Conservation (phyloP, 2,329 filamentous ascomycete genomes). For the Sclerotinia subarctica region DNA sequence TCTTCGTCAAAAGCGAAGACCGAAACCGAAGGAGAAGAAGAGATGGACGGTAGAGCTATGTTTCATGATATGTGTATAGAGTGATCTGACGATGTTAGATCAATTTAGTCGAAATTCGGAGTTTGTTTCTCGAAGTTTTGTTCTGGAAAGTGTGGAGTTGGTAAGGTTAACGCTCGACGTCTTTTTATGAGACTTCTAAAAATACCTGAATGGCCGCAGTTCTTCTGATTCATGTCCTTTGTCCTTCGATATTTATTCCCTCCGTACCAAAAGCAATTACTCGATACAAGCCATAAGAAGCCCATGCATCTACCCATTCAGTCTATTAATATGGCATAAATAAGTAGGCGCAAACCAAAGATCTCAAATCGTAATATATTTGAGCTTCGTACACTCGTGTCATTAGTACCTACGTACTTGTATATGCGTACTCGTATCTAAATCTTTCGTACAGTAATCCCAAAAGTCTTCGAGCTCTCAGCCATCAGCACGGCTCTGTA, state of each 20-base stretch:
- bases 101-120: background rate
- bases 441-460: background rate
- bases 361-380: background rate
- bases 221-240: background rate
- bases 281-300: background rate
- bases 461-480: background rate
- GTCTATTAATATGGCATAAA: background rate
- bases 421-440: background rate
- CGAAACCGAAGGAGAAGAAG: constrained; percentile 9
- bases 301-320: background rate
- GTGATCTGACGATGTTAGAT: background rate
- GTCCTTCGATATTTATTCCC: background rate
- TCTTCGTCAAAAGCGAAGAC: constrained; percentile 15
- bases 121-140: background rate
- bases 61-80: background rate
- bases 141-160: background rate
- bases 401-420: too few relatives aligned
- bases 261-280: background rate
- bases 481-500: background rate
- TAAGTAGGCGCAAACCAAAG: background rate
- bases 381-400: background rate
- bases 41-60: background rate
- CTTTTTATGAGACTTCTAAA: background rate
- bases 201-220: background rate
- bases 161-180: background rate